phyloP scores from a whole-genome alignment of 139 green algal species.

The Chlamydomonas sp. region DNA sequence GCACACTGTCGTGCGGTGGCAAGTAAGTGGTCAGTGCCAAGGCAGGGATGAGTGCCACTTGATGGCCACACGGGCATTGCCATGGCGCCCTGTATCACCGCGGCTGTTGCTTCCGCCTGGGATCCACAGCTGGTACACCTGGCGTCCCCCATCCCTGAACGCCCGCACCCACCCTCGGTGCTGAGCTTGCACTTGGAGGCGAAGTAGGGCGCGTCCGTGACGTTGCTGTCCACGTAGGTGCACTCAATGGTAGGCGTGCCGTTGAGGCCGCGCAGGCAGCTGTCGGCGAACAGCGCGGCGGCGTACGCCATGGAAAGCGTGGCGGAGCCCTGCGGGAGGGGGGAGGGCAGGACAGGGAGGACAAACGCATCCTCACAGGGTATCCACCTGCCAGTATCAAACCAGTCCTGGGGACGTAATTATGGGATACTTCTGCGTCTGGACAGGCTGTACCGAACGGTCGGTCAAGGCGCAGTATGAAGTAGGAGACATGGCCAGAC shows the following conservation, averaged over 20 bases:
- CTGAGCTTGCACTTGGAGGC: conserved; percentile 90
- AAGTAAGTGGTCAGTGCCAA: no score
- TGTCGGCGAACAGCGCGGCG: conserved; percentile 94
- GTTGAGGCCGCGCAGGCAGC: conserved; percentile 92
- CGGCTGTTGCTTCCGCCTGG: no score
- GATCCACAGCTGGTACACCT: background rate
- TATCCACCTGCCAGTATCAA: no score
- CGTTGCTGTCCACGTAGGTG: conserved; percentile 89
- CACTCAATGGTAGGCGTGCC: conserved; percentile 78
- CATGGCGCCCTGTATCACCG: no score
- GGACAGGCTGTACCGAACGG: no score
- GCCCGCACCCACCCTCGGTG: conserved; percentile 73
- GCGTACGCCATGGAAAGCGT: conserved; percentile 99
- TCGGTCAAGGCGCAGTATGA: no score
- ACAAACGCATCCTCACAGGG: background rate
- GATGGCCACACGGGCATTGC: no score
- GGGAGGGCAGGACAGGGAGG: background rate
- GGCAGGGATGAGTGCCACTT: no score
- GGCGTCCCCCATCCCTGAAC: background rate
- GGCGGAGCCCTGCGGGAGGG: conserved; percentile 81
- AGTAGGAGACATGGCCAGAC: no score
- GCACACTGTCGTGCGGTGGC: no score
- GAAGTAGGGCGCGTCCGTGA: conserved; percentile 93
- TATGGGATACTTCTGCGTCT: no score
- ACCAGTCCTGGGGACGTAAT: no score